A percentile compares a stretch with the other conserved stretches of the same genome.
Evolutionary conservation across 2,329 filamentous ascomycete genomes (phyloP).

Genomic region (Penicillium vulpinum): DNA sequence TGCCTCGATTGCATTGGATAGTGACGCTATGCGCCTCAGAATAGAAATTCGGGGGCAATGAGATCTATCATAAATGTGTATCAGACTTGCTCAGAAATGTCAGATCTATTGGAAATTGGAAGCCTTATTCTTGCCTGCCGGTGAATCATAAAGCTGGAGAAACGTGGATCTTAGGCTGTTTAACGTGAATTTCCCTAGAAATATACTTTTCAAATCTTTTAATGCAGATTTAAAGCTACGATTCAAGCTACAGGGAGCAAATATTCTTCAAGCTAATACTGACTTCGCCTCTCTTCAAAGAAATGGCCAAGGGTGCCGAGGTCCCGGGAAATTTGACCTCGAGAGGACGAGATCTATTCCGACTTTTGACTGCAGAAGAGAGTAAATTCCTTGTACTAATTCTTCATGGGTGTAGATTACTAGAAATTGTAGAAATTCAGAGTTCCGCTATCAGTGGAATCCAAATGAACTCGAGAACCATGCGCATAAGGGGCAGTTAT

Average conservation of each 20-base stretch:
- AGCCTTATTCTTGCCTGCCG: too few species aligned
- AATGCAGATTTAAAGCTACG: background rate
- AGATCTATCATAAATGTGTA: background rate
- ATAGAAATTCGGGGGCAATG: background rate
- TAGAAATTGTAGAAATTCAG: background rate
- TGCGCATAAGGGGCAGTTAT: background rate
- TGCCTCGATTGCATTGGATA: slow-evolving; percentile 4
- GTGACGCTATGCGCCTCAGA: slow-evolving; percentile 20
- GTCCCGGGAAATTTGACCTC: background rate
- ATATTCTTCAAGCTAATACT: background rate
- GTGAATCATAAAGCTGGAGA: background rate
- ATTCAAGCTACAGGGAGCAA: background rate
- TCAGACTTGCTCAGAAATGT: background rate
- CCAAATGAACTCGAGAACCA: background rate
- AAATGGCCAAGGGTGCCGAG: background rate
- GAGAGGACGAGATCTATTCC: background rate
- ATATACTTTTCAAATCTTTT: background rate
- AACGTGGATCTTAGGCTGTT: background rate
- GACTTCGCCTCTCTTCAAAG: background rate
- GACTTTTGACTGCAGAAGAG: too few species aligned
- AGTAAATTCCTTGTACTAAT: background rate
- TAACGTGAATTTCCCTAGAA: background rate
- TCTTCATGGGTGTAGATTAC: background rate
- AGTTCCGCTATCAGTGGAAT: background rate
- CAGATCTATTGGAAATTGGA: background rate